Conservation (phyloP, 2,329 filamentous ascomycete species). For the Paecilomyces formosus region DNA sequence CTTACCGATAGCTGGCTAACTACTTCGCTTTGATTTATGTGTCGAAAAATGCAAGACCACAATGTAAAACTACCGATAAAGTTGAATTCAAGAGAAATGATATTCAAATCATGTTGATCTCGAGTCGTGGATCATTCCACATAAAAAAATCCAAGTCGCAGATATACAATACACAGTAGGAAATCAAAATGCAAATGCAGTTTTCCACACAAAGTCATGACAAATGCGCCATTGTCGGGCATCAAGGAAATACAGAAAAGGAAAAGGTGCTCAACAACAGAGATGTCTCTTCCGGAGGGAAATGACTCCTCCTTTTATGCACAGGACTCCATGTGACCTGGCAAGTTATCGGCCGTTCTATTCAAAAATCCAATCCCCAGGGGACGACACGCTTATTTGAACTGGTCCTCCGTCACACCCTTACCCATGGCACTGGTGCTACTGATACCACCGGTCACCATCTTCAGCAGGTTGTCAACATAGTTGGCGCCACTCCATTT, state of each 20-base stretch:
- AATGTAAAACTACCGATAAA: not conserved
- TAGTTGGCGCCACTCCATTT: constrained; percentile 97
- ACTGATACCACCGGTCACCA: constrained; percentile 89
- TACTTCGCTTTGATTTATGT: no score
- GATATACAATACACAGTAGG: not conserved
- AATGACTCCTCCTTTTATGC: not conserved
- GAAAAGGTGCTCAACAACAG: not conserved
- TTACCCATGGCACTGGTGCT: constrained; percentile 94
- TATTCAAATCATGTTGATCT: not conserved
- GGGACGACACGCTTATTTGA: constrained; percentile 46
- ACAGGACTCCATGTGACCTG: not conserved
- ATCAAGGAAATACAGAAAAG: not conserved
- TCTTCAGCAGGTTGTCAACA: constrained; percentile 89
- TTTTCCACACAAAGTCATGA: not conserved
- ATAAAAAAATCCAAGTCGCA: not conserved
- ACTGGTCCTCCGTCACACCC: constrained; percentile 97
- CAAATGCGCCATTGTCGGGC: not conserved
- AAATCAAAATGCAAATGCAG: not conserved
- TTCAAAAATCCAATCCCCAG: not conserved
- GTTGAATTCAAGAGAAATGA: not conserved
- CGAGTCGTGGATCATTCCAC: not conserved
- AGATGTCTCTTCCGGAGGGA: not conserved
- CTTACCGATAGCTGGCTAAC: no score
- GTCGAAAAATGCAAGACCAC: no score
- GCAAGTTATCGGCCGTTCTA: not conserved